phyloP scores from a whole-genome alignment of 164 flowering plant species.

The Aristolochia fimbriata region DNA sequence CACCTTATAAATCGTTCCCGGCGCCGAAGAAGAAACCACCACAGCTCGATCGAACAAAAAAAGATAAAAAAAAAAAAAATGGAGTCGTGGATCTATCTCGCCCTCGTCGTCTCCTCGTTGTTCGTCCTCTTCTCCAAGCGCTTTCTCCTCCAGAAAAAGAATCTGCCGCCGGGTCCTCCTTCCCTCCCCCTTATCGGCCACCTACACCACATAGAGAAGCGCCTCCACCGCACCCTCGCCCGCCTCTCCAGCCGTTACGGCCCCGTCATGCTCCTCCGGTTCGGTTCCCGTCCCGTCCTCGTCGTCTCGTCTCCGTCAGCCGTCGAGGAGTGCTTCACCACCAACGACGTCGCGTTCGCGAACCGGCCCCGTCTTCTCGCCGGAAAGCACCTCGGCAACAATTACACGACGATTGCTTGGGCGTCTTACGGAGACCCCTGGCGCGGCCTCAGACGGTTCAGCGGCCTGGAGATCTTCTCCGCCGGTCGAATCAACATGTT shows the following conservation, averaged over 20 bases:
- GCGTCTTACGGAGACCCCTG: slow-evolving; percentile 30
- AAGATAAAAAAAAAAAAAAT: no score
- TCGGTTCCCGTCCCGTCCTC: slow-evolving; percentile 13
- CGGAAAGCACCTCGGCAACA: slow-evolving; percentile 6
- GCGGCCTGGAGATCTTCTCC: slow-evolving; percentile 24
- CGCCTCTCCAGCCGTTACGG: slow-evolving; percentile 8
- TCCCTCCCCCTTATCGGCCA: slow-evolving; percentile 16
- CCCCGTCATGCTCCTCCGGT: slow-evolving; percentile 6
- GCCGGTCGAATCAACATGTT: slow-evolving; percentile 14
- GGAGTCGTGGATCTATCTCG: not conserved
- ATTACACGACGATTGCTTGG: slow-evolving; percentile 11
- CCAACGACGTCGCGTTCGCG: slow-evolving; percentile 23
- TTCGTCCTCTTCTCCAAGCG: not conserved
- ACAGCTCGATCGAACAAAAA: no score
- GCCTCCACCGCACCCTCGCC: slow-evolving; percentile 10
- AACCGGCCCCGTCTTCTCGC: slow-evolving; percentile 22
- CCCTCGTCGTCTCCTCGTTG: not conserved
- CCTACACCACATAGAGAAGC: slow-evolving; percentile 11
- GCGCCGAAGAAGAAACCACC: no score
- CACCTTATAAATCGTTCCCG: no score
- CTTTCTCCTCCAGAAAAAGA: not conserved
- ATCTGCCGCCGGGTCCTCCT: slow-evolving; percentile 7
- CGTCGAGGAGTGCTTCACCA: slow-evolving; percentile 22
- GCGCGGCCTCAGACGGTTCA: slow-evolving; percentile 34
- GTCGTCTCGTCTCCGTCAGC: slow-evolving; percentile 10